These are phyloP conservation scores for Cercospora zeina DNA, from an alignment of 2,329 filamentous ascomycete genomes.

Conservation along the genomic window DNA sequence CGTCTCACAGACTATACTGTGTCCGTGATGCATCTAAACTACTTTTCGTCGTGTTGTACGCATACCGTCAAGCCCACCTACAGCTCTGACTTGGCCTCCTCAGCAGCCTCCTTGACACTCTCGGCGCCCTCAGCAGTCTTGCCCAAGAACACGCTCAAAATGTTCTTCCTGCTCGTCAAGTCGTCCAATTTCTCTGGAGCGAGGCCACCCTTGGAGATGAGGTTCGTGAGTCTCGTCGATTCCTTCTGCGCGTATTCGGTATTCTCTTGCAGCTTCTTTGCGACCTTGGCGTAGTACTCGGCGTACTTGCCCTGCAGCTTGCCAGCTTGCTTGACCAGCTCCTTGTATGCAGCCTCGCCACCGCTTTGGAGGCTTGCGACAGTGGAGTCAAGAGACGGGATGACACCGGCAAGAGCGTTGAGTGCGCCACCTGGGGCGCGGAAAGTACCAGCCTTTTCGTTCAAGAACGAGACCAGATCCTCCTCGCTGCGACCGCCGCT, in stretches of 20 bases:
- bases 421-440: slow-evolving; percentile 78
- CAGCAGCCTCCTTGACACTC: slow-evolving; percentile 17
- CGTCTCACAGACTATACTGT: not conserved
- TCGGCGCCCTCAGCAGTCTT: slow-evolving; percentile 12
- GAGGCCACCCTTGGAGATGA: slow-evolving; percentile 83
- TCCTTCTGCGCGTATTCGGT: slow-evolving; percentile 82
- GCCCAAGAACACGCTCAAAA: slow-evolving; percentile 72
- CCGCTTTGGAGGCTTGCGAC: slow-evolving; percentile 65
- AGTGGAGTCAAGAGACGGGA: slow-evolving; percentile 73
- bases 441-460: slow-evolving; percentile 85
- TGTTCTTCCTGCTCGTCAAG: slow-evolving; percentile 80
- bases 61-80: not conserved
- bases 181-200: slow-evolving; percentile 86
- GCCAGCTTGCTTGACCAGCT: slow-evolving; percentile 71
- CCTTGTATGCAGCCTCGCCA: slow-evolving; percentile 65
- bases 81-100: slow-evolving; percentile 12
- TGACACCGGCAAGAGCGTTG: slow-evolving; percentile 75
- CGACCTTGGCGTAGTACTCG: slow-evolving; percentile 80
- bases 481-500: slow-evolving; percentile 72
- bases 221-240: slow-evolving; percentile 72
- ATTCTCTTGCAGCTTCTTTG: slow-evolving; percentile 79
- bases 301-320: slow-evolving; percentile 76
- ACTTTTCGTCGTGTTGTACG: not conserved
- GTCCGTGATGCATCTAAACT: not conserved
- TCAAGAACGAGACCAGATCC: slow-evolving; percentile 77